Conservation (phyloP, 2,329 filamentous ascomycete genomes). For the Mollisiaceae sp. region DNA sequence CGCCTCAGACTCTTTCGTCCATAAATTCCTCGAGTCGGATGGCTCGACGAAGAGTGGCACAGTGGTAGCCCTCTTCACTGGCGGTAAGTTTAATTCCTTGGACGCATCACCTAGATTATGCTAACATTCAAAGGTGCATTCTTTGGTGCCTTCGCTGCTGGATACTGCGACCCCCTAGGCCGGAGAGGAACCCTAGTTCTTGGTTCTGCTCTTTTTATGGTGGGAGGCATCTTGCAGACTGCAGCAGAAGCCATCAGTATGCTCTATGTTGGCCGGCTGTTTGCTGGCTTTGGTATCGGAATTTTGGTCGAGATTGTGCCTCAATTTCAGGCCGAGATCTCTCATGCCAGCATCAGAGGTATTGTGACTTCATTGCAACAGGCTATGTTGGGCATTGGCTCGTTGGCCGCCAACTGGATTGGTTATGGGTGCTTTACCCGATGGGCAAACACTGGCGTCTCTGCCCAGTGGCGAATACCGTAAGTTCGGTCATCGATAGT, state of each 20-base stretch:
- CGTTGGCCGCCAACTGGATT: slow-evolving; percentile 51
- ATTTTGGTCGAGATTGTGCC: slow-evolving; percentile 50
- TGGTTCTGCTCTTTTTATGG: slow-evolving; percentile 47
- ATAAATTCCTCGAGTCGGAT: neutral
- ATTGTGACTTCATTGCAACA: slow-evolving; percentile 75
- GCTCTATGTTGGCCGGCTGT: slow-evolving; percentile 18
- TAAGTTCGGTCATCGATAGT: no score
- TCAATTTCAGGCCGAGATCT: slow-evolving; percentile 77
- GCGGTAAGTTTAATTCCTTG: slow-evolving; percentile 48
- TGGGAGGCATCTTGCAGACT: slow-evolving; percentile 67
- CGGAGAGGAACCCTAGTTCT: slow-evolving; percentile 52
- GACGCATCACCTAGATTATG: no score
- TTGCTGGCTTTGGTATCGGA: slow-evolving; percentile 44
- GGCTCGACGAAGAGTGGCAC: slow-evolving; percentile 51
- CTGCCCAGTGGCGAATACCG: slow-evolving; percentile 56
- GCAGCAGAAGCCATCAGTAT: slow-evolving; percentile 51
- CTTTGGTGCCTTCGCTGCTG: slow-evolving; percentile 39
- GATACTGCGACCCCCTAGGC: slow-evolving; percentile 51
- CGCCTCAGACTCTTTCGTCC: slow-evolving; percentile 45
- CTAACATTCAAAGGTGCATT: no score
- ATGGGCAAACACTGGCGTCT: neutral
- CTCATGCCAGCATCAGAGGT: slow-evolving; percentile 76
- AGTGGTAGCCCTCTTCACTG: slow-evolving; percentile 56
- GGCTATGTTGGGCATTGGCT: slow-evolving; percentile 81
- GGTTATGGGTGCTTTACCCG: slow-evolving; percentile 7